Conservation (phyloP, 2,329 filamentous ascomycete species). For the Cadophora malorum region DNA sequence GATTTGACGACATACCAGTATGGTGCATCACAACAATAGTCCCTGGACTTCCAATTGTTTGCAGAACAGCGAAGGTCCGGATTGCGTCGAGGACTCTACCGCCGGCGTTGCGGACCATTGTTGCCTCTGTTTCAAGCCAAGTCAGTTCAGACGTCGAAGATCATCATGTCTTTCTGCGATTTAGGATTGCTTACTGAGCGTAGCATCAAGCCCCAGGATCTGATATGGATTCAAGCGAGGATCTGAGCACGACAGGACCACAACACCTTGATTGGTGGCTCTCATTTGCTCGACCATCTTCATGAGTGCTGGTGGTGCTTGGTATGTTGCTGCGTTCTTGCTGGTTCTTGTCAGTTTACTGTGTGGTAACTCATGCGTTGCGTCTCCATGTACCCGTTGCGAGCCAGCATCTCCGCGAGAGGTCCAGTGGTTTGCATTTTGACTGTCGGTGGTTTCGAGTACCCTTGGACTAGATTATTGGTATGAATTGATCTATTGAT, state of each 20-base stretch:
- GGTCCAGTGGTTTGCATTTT: constrained; percentile 34
- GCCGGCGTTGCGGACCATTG: constrained; percentile 37
- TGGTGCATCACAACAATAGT: constrained; percentile 39
- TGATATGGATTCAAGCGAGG: constrained; percentile 37
- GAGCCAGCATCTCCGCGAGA: constrained; percentile 34
- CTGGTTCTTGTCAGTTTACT: constrained; percentile 14
- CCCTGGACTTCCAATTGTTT: constrained; percentile 33
- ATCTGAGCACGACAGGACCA: constrained; percentile 37
- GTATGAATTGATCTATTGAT: neutral
- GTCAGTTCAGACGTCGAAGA: constrained; percentile 6
- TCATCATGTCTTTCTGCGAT: neutral
- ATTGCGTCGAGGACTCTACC: constrained; percentile 36
- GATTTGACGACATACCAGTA: constrained; percentile 27
- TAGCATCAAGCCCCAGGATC: constrained; percentile 34
- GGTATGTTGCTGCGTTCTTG: constrained; percentile 30
- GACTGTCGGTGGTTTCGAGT: neutral
- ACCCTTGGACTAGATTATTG: neutral
- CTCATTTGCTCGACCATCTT: constrained; percentile 31
- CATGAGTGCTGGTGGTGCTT: constrained; percentile 30
- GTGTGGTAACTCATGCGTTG: too few species aligned
- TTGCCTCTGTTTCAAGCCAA: constrained; percentile 31
- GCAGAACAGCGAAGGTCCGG: constrained; percentile 32
- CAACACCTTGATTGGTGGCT: constrained; percentile 29
- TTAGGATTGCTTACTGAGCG: constrained; percentile 25
- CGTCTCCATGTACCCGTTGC: constrained; percentile 27